phyloP scores from a whole-genome alignment of 768 basidiomycete species.

The Rhizopogon roseolus region DNA sequence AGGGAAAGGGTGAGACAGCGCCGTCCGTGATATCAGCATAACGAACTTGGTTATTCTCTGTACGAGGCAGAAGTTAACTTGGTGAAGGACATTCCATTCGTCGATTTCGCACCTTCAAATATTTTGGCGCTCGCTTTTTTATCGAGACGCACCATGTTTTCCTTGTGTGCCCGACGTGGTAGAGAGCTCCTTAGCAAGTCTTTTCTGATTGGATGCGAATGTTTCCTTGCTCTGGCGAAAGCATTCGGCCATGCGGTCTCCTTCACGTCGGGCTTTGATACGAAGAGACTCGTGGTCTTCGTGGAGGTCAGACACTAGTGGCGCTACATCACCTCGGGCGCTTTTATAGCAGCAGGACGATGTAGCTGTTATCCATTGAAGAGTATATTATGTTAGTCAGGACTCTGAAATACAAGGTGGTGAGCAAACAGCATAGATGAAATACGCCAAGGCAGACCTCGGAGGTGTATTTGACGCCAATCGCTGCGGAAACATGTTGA shows the following conservation, averaged over 20 bases:
- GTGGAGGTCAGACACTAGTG: background rate
- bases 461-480: background rate
- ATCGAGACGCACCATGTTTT: constrained; percentile 69
- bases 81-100: background rate
- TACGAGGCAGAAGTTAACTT: background rate
- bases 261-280: constrained; percentile 64
- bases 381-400: too few relatives aligned
- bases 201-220: constrained; percentile 64
- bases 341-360: too few relatives aligned
- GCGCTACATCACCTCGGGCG: background rate
- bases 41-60: constrained; percentile 3
- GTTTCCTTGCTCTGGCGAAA: constrained; percentile 67
- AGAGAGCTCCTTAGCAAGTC: constrained; percentile 68
- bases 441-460: background rate
- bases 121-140: constrained; percentile 79
- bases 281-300: constrained; percentile 52
- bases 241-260: constrained; percentile 61
- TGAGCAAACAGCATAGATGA: background rate
- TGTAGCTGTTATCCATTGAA: too few relatives aligned
- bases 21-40: background rate
- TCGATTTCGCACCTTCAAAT: constrained; percentile 53
- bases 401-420: too few relatives aligned
- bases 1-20: background rate
- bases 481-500: background rate
- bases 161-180: constrained; percentile 70